Conservation (phyloP, 805 yeast species). For the Lachancea sp. region DNA sequence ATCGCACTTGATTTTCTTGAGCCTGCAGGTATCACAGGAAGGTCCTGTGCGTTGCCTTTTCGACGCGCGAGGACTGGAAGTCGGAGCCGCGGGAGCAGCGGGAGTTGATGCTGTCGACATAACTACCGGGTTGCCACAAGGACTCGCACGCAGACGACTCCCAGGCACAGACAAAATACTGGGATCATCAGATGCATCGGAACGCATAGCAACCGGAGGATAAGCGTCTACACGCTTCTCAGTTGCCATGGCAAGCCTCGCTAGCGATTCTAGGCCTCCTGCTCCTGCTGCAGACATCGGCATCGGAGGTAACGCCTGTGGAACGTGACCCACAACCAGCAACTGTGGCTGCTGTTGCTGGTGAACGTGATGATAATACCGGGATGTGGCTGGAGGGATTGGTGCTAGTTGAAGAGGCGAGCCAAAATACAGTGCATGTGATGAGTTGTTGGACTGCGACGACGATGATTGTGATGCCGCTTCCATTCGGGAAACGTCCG, state of each 20-base stretch:
- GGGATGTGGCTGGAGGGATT: slow-evolving; percentile 1
- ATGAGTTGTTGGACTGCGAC: not conserved
- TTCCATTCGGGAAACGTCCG: slow-evolving; percentile 13
- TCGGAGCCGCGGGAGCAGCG: slow-evolving; percentile 2
- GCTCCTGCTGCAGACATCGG: not conserved
- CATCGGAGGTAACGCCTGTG: not conserved
- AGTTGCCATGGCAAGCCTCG: slow-evolving; percentile 20
- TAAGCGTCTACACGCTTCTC: slow-evolving; percentile 2
- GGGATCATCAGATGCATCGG: slow-evolving; percentile 1
- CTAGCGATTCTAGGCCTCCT: slow-evolving; percentile 18
- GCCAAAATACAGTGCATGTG: slow-evolving; percentile 2
- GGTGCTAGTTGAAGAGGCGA: too few relatives aligned
- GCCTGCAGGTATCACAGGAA: slow-evolving; percentile 64
- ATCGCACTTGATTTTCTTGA: slow-evolving; percentile 67
- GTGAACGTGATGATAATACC: not conserved
- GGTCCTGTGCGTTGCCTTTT: slow-evolving; percentile 65
- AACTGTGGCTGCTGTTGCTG: slow-evolving; percentile 1
- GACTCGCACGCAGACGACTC: not conserved
- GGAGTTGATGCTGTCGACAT: not conserved
- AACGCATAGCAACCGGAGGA: slow-evolving; percentile 1
- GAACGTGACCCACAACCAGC: too few relatives aligned
- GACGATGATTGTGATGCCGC: not conserved
- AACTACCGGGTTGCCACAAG: not conserved
- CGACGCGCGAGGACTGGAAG: slow-evolving; percentile 11
- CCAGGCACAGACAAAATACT: not conserved